These are phyloP conservation scores for Andrographis paniculata DNA, from an alignment of 305 asterid genomes.

Conservation along the genomic window DNA sequence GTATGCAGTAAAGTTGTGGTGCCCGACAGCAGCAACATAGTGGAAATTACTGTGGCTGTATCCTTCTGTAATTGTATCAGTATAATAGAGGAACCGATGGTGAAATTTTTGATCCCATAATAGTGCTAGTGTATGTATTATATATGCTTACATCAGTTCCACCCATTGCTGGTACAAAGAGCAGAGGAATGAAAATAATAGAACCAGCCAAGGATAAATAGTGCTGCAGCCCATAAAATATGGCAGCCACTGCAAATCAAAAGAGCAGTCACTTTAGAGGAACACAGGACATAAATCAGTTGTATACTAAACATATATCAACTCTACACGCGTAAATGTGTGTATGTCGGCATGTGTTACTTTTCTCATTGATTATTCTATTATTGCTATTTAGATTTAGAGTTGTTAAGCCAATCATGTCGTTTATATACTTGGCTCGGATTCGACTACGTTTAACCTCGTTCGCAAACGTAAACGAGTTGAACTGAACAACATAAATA, in stretches of 20 bases:
- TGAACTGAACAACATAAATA: too few relatives aligned
- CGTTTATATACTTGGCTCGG: too few relatives aligned
- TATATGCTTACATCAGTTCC: slow-evolving; percentile 84
- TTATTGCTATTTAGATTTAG: too few relatives aligned
- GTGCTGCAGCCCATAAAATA: slow-evolving; percentile 85
- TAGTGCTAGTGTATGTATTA: slow-evolving; percentile 7
- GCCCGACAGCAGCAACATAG: slow-evolving; percentile 87
- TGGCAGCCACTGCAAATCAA: slow-evolving; percentile 51
- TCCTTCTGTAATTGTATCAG: slow-evolving; percentile 60
- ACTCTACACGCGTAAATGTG: too few relatives aligned
- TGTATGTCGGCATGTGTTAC: too few relatives aligned
- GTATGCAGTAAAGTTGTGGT: slow-evolving; percentile 72
- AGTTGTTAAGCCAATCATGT: too few relatives aligned
- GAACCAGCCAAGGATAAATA: slow-evolving; percentile 94
- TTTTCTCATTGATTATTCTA: not conserved
- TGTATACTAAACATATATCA: slow-evolving; percentile 7
- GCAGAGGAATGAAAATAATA: slow-evolving; percentile 82
- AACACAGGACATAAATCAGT: slow-evolving; percentile 22
- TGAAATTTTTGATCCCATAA: not conserved
- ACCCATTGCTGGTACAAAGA: slow-evolving; percentile 89
- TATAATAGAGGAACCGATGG: slow-evolving; percentile 18
- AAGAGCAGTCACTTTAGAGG: slow-evolving; percentile 8
- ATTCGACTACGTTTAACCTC: too few relatives aligned
- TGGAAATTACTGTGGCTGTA: slow-evolving; percentile 84
- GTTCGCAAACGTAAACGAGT: too few relatives aligned